A percentile compares a stretch with the other conserved stretches of the same genome.
phyloP scores from a whole-genome alignment of 305 asterid genomes.

The Rubia balearica region DNA sequence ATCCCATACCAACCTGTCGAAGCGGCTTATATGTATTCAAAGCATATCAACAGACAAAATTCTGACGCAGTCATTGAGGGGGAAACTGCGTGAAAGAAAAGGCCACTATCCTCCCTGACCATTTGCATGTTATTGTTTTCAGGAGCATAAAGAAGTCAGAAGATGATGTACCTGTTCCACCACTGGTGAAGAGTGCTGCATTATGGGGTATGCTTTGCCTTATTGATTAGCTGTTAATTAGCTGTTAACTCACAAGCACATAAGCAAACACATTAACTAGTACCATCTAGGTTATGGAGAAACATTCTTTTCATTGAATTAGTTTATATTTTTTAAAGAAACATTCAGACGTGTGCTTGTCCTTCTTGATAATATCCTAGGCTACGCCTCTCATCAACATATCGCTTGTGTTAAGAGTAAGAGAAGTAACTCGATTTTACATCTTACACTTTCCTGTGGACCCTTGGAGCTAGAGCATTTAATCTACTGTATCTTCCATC shows the following conservation, averaged over 20 bases:
- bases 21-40: too few relatives aligned
- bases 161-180: constrained; percentile 91
- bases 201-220: constrained; percentile 77
- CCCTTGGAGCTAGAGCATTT: not conserved
- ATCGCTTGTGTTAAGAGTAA: not conserved
- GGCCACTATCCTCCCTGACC: not conserved
- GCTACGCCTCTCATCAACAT: not conserved
- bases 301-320: not conserved
- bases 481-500: not conserved
- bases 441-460: not conserved
- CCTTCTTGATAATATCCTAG: not conserved
- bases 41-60: not conserved
- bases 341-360: not conserved
- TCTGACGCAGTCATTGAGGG: not conserved
- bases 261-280: not conserved
- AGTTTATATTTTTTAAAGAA: not conserved
- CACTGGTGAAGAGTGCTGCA: constrained; percentile 81
- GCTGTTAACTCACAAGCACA: not conserved
- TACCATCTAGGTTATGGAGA: not conserved
- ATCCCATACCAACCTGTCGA: too few relatives aligned
- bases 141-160: constrained; percentile 78
- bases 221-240: not conserved
- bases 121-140: constrained; percentile 20
- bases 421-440: not conserved
- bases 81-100: not conserved